These are phyloP conservation scores for Copromyces sp. DNA, from an alignment of 495 filamentous ascomycete species.

Conservation along the genomic window DNA sequence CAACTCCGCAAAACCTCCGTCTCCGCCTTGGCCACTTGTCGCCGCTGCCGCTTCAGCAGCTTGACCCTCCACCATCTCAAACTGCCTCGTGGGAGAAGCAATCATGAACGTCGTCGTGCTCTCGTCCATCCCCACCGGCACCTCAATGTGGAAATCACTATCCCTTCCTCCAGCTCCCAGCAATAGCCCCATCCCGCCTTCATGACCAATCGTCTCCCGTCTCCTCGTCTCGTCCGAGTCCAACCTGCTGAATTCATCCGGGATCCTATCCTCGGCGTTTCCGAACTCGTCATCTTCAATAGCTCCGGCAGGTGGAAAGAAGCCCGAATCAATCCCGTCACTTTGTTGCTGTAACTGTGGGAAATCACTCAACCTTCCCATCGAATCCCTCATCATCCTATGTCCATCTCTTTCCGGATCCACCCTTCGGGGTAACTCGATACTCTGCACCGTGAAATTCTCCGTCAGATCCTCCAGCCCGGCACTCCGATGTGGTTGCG, in stretches of 20 bases:
- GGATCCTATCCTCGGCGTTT: conserved; percentile 22
- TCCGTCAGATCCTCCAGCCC: conserved; percentile 50
- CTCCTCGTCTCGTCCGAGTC: conserved; percentile 22
- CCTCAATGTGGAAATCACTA: conserved; percentile 39
- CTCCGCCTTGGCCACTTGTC: background rate
- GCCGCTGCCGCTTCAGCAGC: background rate
- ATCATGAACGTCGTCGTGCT: conserved; percentile 17
- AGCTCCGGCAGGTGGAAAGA: conserved; percentile 26
- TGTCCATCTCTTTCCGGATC: conserved; percentile 40
- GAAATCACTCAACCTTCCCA: conserved; percentile 50
- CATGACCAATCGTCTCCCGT: background rate
- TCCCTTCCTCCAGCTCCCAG: conserved; percentile 12
- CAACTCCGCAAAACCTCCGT: conserved; percentile 1
- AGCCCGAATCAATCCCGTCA: conserved; percentile 37
- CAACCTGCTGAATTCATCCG: conserved; percentile 27
- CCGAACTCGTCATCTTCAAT: conserved; percentile 21
- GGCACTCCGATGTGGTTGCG: conserved; percentile 52
- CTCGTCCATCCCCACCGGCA: conserved; percentile 35
- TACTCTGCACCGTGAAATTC: conserved; percentile 54
- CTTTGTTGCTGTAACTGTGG: conserved; percentile 23
- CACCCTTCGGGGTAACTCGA: conserved; percentile 59
- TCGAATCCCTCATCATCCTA: conserved; percentile 12
- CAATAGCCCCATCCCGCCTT: background rate
- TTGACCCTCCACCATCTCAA: background rate
- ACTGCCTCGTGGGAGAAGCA: background rate